phyloP scores from a whole-genome alignment of 2,329 filamentous ascomycete genomes.

The Epichloe hybrida region DNA sequence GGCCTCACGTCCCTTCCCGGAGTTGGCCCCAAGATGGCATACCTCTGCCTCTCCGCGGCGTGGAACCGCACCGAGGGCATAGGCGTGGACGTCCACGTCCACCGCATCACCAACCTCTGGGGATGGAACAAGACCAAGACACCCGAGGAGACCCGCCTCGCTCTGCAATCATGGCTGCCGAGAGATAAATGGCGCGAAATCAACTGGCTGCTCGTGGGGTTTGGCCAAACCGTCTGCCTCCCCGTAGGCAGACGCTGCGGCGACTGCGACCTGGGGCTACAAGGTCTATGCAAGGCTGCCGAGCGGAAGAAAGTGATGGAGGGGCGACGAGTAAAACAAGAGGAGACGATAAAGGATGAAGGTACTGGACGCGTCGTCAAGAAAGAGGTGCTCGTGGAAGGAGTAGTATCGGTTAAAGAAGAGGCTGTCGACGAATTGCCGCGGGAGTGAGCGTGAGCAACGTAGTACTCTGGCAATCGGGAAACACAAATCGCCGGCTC shows the following conservation, averaged over 20 bases:
- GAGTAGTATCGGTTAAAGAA: constrained; percentile 11
- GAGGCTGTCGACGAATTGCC: not conserved
- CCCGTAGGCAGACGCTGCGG: constrained; percentile 71
- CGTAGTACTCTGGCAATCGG: not conserved
- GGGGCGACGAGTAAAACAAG: constrained; percentile 32
- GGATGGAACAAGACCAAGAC: constrained; percentile 73
- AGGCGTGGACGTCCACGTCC: constrained; percentile 88
- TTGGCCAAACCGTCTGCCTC: constrained; percentile 77
- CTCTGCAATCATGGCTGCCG: constrained; percentile 72
- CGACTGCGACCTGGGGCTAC: constrained; percentile 66
- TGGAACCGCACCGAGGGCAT: constrained; percentile 58
- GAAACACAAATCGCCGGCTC: not conserved
- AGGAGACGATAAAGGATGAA: constrained; percentile 14
- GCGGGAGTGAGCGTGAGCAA: not conserved
- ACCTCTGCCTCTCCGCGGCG: constrained; percentile 68
- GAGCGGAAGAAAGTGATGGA: constrained; percentile 49
- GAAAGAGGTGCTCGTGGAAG: constrained; percentile 11
- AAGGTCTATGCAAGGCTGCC: constrained; percentile 63
- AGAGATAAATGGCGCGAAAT: constrained; percentile 82
- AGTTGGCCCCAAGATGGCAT: constrained; percentile 91
- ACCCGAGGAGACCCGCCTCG: constrained; percentile 68
- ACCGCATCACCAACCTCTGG: constrained; percentile 90
- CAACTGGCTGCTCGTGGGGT: constrained; percentile 75
- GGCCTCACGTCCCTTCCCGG: constrained; percentile 68
- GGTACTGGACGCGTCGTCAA: constrained; percentile 12